Conservation (phyloP, 1,284 basidiomycete species). For the Cutaneotrichosporon sp. region DNA sequence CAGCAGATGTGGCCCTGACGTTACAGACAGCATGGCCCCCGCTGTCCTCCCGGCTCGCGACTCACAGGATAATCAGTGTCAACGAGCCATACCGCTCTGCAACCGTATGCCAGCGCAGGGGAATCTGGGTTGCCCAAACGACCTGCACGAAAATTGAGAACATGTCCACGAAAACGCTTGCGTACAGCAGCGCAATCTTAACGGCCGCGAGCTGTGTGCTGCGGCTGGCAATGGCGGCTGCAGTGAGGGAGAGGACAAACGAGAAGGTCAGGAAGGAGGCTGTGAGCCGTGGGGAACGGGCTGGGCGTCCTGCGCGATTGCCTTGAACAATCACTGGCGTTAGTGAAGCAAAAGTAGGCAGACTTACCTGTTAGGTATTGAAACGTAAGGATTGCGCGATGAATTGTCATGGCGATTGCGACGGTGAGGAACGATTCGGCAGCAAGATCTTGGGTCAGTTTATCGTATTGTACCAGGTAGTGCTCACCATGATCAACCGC, state of each 20-base stretch:
- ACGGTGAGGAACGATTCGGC: constrained; percentile 22
- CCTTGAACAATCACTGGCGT: background rate
- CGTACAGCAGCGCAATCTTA: too few species aligned
- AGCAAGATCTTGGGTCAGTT: background rate
- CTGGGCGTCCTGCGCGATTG: background rate
- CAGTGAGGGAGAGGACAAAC: too few species aligned
- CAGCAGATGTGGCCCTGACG: too few species aligned
- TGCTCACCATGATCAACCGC: background rate
- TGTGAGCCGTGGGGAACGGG: background rate
- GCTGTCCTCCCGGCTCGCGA: too few species aligned
- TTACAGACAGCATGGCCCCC: constrained; percentile 20
- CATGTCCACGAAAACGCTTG: too few species aligned
- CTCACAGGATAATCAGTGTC: constrained; percentile 9
- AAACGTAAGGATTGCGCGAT: constrained; percentile 18
- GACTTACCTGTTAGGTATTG: constrained; percentile 20
- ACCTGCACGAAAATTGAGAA: too few species aligned
- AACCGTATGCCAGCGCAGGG: too few species aligned
- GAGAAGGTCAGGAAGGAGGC: too few species aligned
- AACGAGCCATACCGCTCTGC: constrained; percentile 2
- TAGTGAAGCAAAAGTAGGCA: background rate
- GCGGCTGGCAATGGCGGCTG: too few species aligned
- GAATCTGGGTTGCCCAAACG: too few species aligned
- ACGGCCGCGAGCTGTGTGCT: too few species aligned
- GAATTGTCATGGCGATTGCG: constrained; percentile 17
- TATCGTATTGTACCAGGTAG: too few species aligned